These are phyloP conservation scores for Rhodotorula mucilaginosa DNA, from an alignment of 1,284 basidiomycete genomes.

Conservation along the genomic window DNA sequence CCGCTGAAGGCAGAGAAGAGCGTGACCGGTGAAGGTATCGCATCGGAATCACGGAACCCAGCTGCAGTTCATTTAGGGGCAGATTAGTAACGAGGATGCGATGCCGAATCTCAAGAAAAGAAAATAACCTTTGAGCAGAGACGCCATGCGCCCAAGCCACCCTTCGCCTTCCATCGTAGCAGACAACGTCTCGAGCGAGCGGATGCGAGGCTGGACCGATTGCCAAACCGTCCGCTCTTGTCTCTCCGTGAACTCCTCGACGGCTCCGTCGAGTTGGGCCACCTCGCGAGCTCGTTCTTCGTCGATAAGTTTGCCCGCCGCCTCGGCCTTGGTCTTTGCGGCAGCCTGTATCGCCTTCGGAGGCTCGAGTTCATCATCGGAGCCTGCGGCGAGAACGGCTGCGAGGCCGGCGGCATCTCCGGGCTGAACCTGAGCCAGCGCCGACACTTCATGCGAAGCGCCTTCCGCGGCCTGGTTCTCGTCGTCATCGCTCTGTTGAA, in stretches of 20 bases:
- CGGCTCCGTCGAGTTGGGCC: background rate
- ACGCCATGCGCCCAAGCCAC: constrained; percentile 11
- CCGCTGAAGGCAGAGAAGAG: constrained; percentile 1
- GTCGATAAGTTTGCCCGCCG: constrained; percentile 3
- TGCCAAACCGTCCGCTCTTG: constrained; percentile 11
- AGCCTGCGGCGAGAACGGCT: background rate
- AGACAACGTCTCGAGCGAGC: background rate
- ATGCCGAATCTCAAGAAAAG: too few relatives aligned
- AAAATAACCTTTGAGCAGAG: background rate
- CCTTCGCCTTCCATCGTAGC: constrained; percentile 3
- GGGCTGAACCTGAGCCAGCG: background rate
- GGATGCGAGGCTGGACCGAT: background rate
- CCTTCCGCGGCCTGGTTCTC: background rate
- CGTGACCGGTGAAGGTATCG: constrained; percentile 2
- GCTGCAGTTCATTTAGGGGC: background rate
- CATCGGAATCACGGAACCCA: background rate
- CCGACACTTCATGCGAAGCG: constrained; percentile 1
- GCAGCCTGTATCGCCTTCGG: background rate
- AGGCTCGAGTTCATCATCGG: background rate
- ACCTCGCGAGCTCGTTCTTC: constrained; percentile 14
- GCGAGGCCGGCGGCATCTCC: background rate
- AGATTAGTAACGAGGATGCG: too few relatives aligned
- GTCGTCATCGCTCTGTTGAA: background rate
- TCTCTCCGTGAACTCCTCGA: constrained; percentile 4
- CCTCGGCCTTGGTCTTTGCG: constrained; percentile 7